Evolutionary conservation across 2,329 filamentous ascomycete species (phyloP), one percentile per base, ranked within the genome.

Genomic region (Botrytis deweyae): DNA sequence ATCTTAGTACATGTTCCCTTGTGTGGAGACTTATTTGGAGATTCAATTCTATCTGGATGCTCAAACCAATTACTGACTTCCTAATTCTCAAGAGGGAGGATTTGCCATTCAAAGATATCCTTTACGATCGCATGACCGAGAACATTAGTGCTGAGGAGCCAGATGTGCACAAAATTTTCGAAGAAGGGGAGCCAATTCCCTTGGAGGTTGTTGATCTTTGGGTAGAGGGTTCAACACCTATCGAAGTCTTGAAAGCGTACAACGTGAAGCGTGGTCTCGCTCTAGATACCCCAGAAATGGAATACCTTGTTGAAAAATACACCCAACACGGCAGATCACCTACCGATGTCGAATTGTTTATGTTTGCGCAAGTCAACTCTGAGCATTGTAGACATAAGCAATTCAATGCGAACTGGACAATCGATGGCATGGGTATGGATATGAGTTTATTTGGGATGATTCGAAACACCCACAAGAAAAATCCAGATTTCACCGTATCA

Each of bases 291-390:
- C 91, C 91, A 14, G 95, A 99, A 82, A 97, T 98, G 82, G 91
- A 97, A 74, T 98, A 99, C 81, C 87, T 99, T 58, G 93, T 97
- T n/a, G 90, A 94, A 78, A 91, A 91, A 61, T 96, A 94, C 83
- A 89, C 89, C 9, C 88, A 80, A 70, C 69, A 90, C 29, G 88
- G 89, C 76, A 85, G 90, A 55, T 85, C 88, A 67, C 93, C 93
- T 1, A 76, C 79, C 75, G 96, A 98, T 82, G 93, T 98, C 63
- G 96, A 99, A 84, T 87, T 98, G 36, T 98, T 98, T 87, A 98
- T 98, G 96, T 99, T 98, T 82, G 95, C 95, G 25, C 96, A 99
- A 84, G 95, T 99, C 82, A 98, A 98, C 86, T 98, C 95, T 4
- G 96, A 99, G 86, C 95, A 98, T 83, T 97, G 81, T 75, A 80